Evolutionary conservation across 106 monocot species (phyloP).

Genomic region (Allium cepa): DNA sequence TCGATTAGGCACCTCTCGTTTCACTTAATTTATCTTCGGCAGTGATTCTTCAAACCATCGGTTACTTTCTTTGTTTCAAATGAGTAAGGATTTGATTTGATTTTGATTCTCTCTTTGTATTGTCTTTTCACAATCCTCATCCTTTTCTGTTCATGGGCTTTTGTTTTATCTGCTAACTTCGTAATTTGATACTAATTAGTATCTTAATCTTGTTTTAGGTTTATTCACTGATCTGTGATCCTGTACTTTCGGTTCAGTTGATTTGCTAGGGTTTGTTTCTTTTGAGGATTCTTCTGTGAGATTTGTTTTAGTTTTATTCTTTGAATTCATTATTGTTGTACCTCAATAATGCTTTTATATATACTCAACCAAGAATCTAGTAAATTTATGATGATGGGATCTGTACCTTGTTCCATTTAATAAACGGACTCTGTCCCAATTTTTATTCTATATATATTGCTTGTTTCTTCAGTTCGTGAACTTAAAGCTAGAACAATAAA

Average conservation of each 20-base stretch:
- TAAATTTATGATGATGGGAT: neutral
- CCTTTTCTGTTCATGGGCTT: neutral
- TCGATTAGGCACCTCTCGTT: too few relatives aligned
- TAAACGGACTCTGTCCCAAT: neutral
- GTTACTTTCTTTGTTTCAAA: neutral
- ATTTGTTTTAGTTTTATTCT: neutral
- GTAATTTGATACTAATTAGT: neutral
- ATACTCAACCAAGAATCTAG: neutral
- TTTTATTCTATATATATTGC: neutral
- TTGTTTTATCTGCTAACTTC: neutral
- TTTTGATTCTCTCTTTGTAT: slow-evolving; percentile 5
- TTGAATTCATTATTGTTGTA: slow-evolving; percentile 1
- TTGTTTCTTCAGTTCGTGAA: neutral
- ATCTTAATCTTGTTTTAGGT: neutral
- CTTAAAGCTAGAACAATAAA: neutral
- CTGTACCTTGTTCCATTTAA: neutral
- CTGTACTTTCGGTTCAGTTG: neutral
- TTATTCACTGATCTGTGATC: neutral
- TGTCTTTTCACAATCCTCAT: slow-evolving; percentile 1
- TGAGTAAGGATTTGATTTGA: neutral
- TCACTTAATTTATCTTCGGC: too few relatives aligned
- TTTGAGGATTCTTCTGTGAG: slow-evolving; percentile 11
- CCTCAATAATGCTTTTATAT: neutral
- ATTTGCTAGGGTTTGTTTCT: slow-evolving; percentile 4
- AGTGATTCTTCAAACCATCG: too few relatives aligned